A percentile compares a stretch with the other conserved stretches of the same genome.
These are phyloP conservation scores for Chlorella sp. DNA, from an alignment of 139 green algal genomes.

Conservation along the genomic window DNA sequence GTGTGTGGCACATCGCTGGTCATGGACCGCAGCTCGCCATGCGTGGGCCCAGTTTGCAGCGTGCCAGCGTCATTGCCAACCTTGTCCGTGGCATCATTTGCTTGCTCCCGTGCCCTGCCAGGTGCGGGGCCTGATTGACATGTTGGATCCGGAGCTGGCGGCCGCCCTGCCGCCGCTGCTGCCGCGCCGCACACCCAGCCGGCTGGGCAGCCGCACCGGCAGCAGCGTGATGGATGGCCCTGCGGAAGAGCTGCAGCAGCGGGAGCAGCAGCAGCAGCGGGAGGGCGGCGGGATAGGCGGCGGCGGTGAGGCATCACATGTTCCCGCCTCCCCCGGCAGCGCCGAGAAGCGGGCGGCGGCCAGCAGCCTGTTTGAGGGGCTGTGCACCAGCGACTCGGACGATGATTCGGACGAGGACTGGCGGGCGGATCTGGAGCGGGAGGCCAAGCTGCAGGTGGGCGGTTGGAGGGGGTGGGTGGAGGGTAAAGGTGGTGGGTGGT, in stretches of 20 bases:
- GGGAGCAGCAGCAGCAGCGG: neutral
- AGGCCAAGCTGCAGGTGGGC: conserved; percentile 31
- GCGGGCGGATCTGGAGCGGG: conserved; percentile 16
- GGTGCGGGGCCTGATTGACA: conserved; percentile 34
- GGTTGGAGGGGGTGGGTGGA: neutral
- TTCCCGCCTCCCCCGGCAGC: neutral
- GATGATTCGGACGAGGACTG: conserved; percentile 32
- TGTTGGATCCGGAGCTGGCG: conserved; percentile 46
- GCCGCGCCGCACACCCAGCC: neutral
- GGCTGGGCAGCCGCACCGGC: conserved; percentile 1
- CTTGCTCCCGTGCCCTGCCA: no score
- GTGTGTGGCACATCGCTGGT: neutral
- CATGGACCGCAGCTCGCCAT: neutral
- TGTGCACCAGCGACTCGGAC: conserved; percentile 36
- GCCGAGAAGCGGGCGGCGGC: neutral
- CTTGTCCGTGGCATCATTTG: no score
- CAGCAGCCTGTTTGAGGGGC: conserved; percentile 25
- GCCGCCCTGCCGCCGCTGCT: conserved; percentile 16
- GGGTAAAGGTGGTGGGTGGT: neutral
- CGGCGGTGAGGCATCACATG: no score
- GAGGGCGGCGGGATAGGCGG: neutral
- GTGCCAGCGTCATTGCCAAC: no score
- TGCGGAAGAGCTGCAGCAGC: neutral
- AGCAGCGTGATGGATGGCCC: neutral
- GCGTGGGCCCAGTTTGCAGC: no score